Percentiles rank a stretch among this genome's conserved stretches.
Evolutionary conservation across 2,329 filamentous ascomycete species (phyloP).

Genomic region (Phaeomoniella chlamydospora): DNA sequence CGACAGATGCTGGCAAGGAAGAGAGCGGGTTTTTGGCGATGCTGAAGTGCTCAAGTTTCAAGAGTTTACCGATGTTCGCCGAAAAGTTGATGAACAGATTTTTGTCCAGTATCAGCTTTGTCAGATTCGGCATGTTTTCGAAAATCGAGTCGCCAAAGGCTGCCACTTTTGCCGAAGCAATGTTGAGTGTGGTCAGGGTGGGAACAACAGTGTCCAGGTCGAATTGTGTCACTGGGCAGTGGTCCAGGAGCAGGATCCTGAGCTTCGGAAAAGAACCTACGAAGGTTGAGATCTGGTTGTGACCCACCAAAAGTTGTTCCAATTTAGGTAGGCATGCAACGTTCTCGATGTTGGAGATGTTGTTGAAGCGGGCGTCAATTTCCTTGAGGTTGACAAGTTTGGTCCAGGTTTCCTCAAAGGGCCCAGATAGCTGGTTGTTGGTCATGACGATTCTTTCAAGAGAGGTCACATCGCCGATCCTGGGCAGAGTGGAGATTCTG

Average conservation of each 20-base stretch:
- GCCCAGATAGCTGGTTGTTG: conserved; percentile 73
- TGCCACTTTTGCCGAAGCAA: conserved; percentile 82
- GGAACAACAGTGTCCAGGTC: conserved; percentile 64
- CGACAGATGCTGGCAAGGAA: conserved; percentile 73
- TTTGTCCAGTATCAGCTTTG: conserved; percentile 78
- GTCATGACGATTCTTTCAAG: conserved; percentile 88
- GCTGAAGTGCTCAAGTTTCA: conserved; percentile 77
- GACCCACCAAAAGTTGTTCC: conserved; percentile 77
- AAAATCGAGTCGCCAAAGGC: conserved; percentile 79
- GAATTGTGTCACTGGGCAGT: conserved; percentile 90
- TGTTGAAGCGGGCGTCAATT: conserved; percentile 88
- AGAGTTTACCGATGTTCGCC: conserved; percentile 67
- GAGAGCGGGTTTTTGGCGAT: conserved; percentile 84
- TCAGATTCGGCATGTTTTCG: conserved; percentile 71
- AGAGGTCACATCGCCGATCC: conserved; percentile 63
- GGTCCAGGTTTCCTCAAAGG: conserved; percentile 58
- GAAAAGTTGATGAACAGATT: conserved; percentile 93
- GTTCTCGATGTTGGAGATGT: conserved; percentile 74
- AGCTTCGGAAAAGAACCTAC: conserved; percentile 77
- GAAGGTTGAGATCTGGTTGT: conserved; percentile 86
- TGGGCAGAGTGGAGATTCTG: conserved; percentile 62
- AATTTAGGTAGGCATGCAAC: conserved; percentile 72
- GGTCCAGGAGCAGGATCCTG: conserved; percentile 74
- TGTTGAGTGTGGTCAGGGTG: conserved; percentile 71
- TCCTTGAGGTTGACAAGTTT: conserved; percentile 68